phyloP scores from a whole-genome alignment of 2,329 filamentous ascomycete species.

The Penicillium sp. region DNA sequence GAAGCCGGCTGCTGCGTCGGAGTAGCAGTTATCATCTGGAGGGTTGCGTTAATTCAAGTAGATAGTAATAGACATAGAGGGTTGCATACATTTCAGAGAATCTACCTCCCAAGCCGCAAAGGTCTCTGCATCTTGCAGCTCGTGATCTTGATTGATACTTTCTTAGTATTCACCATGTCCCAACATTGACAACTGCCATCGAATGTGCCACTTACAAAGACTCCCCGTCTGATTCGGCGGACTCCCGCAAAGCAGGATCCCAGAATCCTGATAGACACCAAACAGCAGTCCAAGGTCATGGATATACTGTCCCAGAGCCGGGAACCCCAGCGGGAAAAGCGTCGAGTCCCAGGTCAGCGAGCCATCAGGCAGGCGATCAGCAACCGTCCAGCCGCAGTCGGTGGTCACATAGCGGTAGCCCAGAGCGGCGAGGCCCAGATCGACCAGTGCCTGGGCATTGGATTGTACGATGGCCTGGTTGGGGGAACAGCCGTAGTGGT shows the following conservation, averaged over 20 bases:
- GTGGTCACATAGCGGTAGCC: conserved; percentile 56
- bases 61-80: background rate
- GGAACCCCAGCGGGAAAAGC: conserved; percentile 42
- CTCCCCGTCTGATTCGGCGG: conserved; percentile 31
- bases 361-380: conserved; percentile 33
- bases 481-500: conserved; percentile 51
- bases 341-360: conserved; percentile 40
- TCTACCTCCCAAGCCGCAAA: conserved; percentile 36
- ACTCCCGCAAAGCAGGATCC: conserved; percentile 38
- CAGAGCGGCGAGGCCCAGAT: conserved; percentile 48
- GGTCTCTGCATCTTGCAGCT: conserved; percentile 40
- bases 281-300: conserved; percentile 40
- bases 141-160: conserved; percentile 45
- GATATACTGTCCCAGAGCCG: conserved; percentile 37
- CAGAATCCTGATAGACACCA: conserved; percentile 45
- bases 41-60: background rate
- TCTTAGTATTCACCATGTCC: background rate
- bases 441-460: conserved; percentile 53
- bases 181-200: background rate
- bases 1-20: conserved; percentile 33
- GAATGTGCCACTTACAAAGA: conserved; percentile 22
- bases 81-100: conserved; percentile 50
- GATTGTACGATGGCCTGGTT: conserved; percentile 47
- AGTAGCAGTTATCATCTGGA: conserved; percentile 50
- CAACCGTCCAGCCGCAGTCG: conserved; percentile 56